Evolutionary conservation across 257 asterid species (phyloP).

Genomic region (Pogostemon cablin): DNA sequence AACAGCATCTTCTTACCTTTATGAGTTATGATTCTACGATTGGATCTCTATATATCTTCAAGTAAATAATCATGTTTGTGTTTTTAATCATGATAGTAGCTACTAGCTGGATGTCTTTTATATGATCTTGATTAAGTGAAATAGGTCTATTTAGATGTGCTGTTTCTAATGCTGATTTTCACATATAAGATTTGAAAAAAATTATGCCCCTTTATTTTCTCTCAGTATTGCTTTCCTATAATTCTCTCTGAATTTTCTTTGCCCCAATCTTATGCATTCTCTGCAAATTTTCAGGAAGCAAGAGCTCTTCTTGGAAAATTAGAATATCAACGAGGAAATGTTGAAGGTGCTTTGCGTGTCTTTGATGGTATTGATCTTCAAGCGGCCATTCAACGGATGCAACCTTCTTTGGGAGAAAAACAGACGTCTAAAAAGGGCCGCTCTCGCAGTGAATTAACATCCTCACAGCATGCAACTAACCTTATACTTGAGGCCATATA

Average conservation of each 20-base stretch:
- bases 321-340: constrained; percentile 97
- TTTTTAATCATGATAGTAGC: constrained; percentile 1
- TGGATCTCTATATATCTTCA: constrained; percentile 23
- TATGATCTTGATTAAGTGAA: constrained; percentile 17
- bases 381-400: constrained; percentile 87
- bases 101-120: constrained; percentile 16
- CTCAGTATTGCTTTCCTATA: constrained; percentile 16
- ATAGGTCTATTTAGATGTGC: constrained; percentile 1
- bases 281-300: constrained; percentile 78
- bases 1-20: constrained; percentile 3
- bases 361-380: constrained; percentile 97
- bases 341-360: constrained; percentile 93
- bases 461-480: constrained; percentile 85
- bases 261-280: constrained; percentile 35
- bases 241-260: constrained; percentile 23
- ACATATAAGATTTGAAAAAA: constrained; percentile 18
- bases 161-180: constrained; percentile 16
- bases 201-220: constrained; percentile 9
- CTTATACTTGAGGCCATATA: constrained; percentile 95
- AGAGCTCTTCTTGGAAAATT: constrained; percentile 97
- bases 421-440: constrained; percentile 75
- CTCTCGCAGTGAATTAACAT: constrained; percentile 59
- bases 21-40: background rate
- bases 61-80: constrained; percentile 15
- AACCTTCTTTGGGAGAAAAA: constrained; percentile 62